phyloP scores from a whole-genome alignment of 1,284 basidiomycete species.

The Trametes sp. region DNA sequence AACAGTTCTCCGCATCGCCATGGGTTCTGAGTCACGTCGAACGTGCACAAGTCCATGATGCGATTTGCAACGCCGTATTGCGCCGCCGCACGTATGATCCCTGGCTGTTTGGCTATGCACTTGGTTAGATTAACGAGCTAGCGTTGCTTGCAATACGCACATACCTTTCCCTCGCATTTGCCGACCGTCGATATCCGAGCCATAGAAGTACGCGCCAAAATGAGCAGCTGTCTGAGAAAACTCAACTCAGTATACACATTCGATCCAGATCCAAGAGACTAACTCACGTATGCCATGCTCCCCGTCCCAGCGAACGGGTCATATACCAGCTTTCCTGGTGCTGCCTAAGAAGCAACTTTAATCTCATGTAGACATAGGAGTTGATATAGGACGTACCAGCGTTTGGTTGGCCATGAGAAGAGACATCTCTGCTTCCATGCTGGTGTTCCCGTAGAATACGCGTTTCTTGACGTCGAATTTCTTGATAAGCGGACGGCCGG shows the following conservation, averaged over 20 bases:
- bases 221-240: constrained; percentile 77
- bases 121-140: not conserved
- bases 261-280: not conserved
- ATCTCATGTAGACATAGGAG: not conserved
- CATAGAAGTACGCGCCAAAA: constrained; percentile 89
- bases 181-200: constrained; percentile 96
- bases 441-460: constrained; percentile 93
- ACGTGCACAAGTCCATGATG: constrained; percentile 88
- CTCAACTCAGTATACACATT: too few relatives aligned
- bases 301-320: constrained; percentile 98
- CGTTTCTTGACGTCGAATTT: constrained; percentile 92
- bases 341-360: constrained; percentile 58
- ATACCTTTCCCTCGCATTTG: constrained; percentile 94
- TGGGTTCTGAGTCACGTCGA: constrained; percentile 90
- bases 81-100: constrained; percentile 81
- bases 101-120: constrained; percentile 63
- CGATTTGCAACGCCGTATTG: constrained; percentile 85
- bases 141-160: not conserved
- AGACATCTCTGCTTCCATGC: constrained; percentile 97
- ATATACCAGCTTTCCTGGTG: constrained; percentile 90
- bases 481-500: constrained; percentile 71
- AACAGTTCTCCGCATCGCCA: constrained; percentile 90
- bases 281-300: constrained; percentile 88
- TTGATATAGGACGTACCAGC: constrained; percentile 49
- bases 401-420: constrained; percentile 97